phyloP scores from a whole-genome alignment of 148 eudicot genomes.

The Diospyros kaki region DNA sequence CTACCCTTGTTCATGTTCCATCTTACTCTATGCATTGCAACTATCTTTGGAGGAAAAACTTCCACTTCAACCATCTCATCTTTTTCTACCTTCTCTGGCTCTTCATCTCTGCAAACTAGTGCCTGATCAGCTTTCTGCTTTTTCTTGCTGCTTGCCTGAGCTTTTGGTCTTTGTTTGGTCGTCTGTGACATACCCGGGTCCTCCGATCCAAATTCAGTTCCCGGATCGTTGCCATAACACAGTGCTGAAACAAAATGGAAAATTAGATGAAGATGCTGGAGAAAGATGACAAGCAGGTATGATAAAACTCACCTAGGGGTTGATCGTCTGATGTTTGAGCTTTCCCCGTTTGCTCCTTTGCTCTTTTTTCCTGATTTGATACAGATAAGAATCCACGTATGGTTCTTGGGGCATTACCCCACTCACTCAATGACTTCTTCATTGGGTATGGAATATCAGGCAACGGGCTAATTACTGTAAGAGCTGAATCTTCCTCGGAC shows the following conservation, averaged over 20 bases:
- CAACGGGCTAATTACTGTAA: conserved; percentile 43
- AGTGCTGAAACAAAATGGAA: conserved; percentile 37
- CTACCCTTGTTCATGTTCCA: conserved; percentile 94
- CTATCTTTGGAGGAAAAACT: conserved; percentile 51
- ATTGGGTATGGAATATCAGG: conserved; percentile 42
- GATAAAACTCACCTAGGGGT: conserved; percentile 35
- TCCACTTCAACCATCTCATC: conserved; percentile 26
- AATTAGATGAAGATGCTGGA: conserved; percentile 1
- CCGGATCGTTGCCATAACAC: conserved; percentile 39
- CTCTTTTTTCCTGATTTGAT: conserved; percentile 44
- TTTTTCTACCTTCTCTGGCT: conserved; percentile 12
- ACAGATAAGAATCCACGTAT: conserved; percentile 37
- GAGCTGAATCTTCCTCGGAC: conserved; percentile 42
- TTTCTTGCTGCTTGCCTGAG: conserved; percentile 21
- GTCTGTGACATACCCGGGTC: conserved; percentile 16
- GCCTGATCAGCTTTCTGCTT: conserved; percentile 22
- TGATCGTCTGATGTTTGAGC: conserved; percentile 31
- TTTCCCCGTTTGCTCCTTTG: conserved; percentile 32
- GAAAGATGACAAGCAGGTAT: background rate
- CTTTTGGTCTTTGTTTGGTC: conserved; percentile 20
- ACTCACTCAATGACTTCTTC: conserved; percentile 51
- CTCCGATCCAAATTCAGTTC: conserved; percentile 19
- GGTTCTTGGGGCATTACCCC: conserved; percentile 51
- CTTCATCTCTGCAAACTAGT: conserved; percentile 21
- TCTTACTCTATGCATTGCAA: conserved; percentile 76